Conservation (phyloP, 1,284 basidiomycete species). For the Cryptococcus neoformans region DNA sequence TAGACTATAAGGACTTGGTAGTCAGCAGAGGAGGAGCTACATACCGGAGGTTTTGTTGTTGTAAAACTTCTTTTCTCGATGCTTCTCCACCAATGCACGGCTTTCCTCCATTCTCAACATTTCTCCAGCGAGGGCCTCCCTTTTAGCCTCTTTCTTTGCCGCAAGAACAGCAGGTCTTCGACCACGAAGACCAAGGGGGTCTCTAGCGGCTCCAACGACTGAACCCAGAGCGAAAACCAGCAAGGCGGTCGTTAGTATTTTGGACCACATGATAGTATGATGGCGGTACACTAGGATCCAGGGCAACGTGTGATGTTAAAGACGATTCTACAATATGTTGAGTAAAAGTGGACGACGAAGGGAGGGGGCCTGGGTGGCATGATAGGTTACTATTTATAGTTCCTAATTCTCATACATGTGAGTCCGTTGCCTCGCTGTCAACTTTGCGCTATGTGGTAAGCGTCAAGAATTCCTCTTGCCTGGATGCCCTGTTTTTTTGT, state of each 20-base stretch:
- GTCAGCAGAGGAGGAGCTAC: background rate
- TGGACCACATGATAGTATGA: background rate
- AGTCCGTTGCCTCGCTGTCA: too few relatives aligned
- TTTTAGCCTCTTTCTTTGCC: background rate
- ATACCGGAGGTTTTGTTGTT: slow-evolving; percentile 5
- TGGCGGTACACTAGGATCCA: background rate
- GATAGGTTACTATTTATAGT: background rate
- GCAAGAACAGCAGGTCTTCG: background rate
- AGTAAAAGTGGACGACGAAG: background rate
- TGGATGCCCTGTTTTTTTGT: too few relatives aligned
- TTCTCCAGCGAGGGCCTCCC: background rate
- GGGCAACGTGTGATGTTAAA: too few relatives aligned
- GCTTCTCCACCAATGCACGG: background rate
- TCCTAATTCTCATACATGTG: background rate
- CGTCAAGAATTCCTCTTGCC: too few relatives aligned
- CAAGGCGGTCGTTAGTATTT: background rate
- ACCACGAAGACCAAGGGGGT: background rate
- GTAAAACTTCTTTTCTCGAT: background rate
- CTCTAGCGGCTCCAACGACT: background rate
- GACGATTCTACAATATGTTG: background rate
- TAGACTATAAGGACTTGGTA: background rate
- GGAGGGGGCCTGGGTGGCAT: background rate
- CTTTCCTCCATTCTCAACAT: background rate
- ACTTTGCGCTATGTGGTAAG: too few relatives aligned
- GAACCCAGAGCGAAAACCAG: background rate